Base-by-base conservation (phyloP, 2,329 filamentous ascomycete species). In the Neofusicoccum kwambonambiense region DNA sequence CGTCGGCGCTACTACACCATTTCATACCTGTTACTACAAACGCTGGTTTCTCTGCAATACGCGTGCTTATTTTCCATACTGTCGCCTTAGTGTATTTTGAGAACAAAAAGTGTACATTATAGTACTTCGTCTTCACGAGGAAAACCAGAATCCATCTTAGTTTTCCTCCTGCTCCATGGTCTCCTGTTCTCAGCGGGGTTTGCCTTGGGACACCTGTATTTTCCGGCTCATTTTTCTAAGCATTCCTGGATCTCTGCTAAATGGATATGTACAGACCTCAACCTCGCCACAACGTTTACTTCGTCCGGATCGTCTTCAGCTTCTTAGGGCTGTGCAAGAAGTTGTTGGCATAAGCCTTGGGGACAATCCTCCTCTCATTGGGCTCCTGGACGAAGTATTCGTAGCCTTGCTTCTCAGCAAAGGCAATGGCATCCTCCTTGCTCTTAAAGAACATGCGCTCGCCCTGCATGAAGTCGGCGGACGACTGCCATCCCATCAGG, bases 331-430 rank as follows among this genome's bases (percentile, higher is more conserved):
- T 88, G 82, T 96, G 93, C 68, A 93, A 76, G 80, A 98, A 99
- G 83, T 98, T 97, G 80, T 96, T 96, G 67, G 95, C 94, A 78
- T 99, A 99, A 11, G 92, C 90, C 87, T 99, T 99, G 67, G 93
- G 91, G 15, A 88, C 82, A 72, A 97, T 89, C 75, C 89, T 90
- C 75, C 95, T 88, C 79, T 88, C 87, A 75, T 97, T 96, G 41
- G 95, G 94, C 81, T 98, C 95, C 83, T 98, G 95, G 27, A 99
- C 93, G 77, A 95, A 98, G 80, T 97, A 99, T 77, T 99, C 94
- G 77, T 99, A 99, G 41, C 96, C 95, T 80, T 99, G 95, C 86
- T 98, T 99, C 82, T 98, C 91, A 27, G 96, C 95, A 75, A 99
- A 99, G 66, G 85, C 83, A 73, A 99, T 94, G 69, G 95, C 95